Conservation (phyloP, 352 stramenopile genomes). For the Albugo candida region DNA sequence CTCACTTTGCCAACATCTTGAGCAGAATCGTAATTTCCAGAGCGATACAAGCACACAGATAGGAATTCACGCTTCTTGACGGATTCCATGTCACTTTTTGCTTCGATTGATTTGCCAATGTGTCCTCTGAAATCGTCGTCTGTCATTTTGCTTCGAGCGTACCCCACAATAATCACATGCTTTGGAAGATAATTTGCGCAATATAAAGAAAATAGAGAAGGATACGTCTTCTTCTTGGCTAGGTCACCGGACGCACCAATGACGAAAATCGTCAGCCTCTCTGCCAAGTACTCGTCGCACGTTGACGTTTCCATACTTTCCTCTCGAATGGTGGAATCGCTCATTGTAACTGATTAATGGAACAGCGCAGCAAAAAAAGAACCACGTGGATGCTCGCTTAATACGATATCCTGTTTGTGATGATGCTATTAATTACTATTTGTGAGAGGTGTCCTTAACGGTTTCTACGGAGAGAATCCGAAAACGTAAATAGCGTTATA, state of each 20-base stretch:
- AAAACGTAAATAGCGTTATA: too few species aligned
- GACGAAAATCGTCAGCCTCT: conserved; percentile 54
- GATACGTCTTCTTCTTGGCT: conserved; percentile 85
- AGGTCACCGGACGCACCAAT: conserved; percentile 76
- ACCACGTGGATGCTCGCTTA: too few species aligned
- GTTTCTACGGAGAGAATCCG: too few species aligned
- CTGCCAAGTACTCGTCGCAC: neutral
- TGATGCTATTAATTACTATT: too few species aligned
- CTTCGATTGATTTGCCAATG: conserved; percentile 48
- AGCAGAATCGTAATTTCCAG: conserved; percentile 67
- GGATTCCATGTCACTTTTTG: conserved; percentile 3
- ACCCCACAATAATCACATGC: conserved; percentile 73
- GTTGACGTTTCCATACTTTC: too few species aligned
- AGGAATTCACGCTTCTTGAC: neutral
- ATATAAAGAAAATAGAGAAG: conserved; percentile 80
- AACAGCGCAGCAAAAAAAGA: too few species aligned
- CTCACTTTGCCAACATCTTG: conserved; percentile 53
- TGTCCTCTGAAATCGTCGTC: conserved; percentile 74
- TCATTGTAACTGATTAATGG: too few species aligned
- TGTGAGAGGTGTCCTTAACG: too few species aligned
- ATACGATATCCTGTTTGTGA: too few species aligned
- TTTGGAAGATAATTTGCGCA: conserved; percentile 52
- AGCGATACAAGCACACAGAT: conserved; percentile 14
- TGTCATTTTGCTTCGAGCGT: conserved; percentile 56
- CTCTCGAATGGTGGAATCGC: too few species aligned